A percentile compares a stretch with the other conserved stretches of the same genome.
Evolutionary conservation across 257 asterid species (phyloP).

Genomic region (Penstemon newberryi): DNA sequence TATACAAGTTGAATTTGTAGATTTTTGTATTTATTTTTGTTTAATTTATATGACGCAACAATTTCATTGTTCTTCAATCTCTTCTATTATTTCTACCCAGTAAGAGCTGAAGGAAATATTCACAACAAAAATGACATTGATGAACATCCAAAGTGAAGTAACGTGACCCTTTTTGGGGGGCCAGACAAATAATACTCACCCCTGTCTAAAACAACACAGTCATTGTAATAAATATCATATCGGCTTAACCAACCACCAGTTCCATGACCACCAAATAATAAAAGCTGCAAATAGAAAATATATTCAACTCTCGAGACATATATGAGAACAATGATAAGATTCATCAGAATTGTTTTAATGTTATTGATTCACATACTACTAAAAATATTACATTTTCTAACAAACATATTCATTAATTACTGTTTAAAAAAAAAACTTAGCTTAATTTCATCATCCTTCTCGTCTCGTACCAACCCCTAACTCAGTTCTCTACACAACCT

Average conservation of each 20-base stretch:
- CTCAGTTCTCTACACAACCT: too few species aligned
- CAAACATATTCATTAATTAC: background rate
- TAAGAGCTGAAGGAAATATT: background rate
- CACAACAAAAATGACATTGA: constrained; percentile 6
- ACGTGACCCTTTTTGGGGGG: constrained; percentile 1
- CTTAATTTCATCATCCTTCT: too few species aligned
- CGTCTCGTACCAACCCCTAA: too few species aligned
- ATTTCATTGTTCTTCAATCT: too few species aligned
- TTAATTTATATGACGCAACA: too few species aligned
- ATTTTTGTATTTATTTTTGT: too few species aligned
- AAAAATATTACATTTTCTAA: background rate
- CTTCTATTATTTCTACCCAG: too few species aligned
- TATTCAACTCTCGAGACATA: constrained; percentile 8
- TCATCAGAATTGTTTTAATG: background rate
- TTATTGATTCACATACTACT: too few species aligned
- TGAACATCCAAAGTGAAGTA: constrained; percentile 25
- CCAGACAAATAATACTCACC: constrained; percentile 47
- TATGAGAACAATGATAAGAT: constrained; percentile 13
- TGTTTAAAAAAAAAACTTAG: too few species aligned
- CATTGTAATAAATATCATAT: constrained; percentile 87
- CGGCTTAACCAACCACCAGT: constrained; percentile 99
- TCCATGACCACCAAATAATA: constrained; percentile 98
- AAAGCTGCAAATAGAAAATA: constrained; percentile 57
- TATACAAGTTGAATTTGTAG: too few species aligned
- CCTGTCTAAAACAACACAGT: constrained; percentile 88